Conservation (phyloP, 441 rosid genomes). For the Isatis lusitanica region DNA sequence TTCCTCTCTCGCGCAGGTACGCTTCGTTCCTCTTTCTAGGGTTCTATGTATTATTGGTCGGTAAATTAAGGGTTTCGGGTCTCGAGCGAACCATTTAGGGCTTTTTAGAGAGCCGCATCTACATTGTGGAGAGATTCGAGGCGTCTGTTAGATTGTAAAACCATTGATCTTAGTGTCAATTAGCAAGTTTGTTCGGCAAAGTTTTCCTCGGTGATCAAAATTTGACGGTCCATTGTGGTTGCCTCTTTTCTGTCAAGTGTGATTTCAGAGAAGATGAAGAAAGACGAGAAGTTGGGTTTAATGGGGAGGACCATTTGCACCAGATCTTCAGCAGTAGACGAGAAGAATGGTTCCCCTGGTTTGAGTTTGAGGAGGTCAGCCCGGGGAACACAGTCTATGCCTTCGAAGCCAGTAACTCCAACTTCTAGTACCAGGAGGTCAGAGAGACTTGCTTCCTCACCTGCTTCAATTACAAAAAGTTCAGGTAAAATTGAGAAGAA, state of each 20-base stretch:
- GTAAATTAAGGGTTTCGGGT: conserved; percentile 7
- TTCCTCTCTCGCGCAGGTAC: conserved; percentile 4
- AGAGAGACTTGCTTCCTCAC: conserved; percentile 42
- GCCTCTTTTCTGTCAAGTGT: background rate
- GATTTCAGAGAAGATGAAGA: conserved; percentile 39
- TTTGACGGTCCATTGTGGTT: background rate
- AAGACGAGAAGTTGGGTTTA: conserved; percentile 35
- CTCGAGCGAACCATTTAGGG: conserved; percentile 20
- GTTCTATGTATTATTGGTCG: background rate
- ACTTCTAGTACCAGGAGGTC: conserved; percentile 52
- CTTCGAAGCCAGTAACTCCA: conserved; percentile 38
- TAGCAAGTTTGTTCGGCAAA: background rate
- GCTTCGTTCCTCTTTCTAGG: conserved; percentile 9
- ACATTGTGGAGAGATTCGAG: background rate
- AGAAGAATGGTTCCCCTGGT: too few species aligned
- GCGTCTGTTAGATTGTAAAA: background rate
- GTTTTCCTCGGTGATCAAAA: background rate
- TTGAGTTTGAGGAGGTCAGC: conserved; percentile 57
- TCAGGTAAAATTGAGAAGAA: conserved; percentile 48
- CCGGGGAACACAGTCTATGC: conserved; percentile 42
- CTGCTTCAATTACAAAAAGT: conserved; percentile 44
- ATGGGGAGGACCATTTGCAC: conserved; percentile 42
- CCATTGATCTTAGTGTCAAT: background rate
- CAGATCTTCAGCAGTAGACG: conserved; percentile 38
- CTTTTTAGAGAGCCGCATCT: background rate